These are phyloP conservation scores for Silene uniflora DNA, from an alignment of 148 eudicot species.

Conservation along the genomic window DNA sequence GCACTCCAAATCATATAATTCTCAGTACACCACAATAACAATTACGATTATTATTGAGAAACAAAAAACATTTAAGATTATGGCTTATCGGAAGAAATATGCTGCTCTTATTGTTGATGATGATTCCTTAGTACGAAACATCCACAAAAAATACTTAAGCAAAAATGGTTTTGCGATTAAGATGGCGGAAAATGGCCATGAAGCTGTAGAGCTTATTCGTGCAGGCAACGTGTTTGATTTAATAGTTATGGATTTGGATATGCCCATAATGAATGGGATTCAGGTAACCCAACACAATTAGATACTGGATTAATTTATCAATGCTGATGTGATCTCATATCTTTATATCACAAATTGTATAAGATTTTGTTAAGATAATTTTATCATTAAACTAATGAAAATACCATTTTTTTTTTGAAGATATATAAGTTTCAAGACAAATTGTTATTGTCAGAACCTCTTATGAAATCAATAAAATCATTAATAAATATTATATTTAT, in stretches of 20 bases:
- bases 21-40: background rate
- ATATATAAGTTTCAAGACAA: no score
- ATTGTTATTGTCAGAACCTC: no score
- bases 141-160: background rate
- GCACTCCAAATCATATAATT: background rate
- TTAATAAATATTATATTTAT: no score
- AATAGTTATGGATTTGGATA: slow-evolving; percentile 20
- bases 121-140: slow-evolving; percentile 4
- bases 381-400: background rate
- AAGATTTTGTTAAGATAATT: background rate
- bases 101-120: slow-evolving; percentile 23
- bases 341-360: background rate
- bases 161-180: slow-evolving; percentile 15
- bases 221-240: slow-evolving; percentile 15
- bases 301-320: no score
- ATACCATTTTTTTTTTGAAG: no score
- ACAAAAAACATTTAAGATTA: background rate
- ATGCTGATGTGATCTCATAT: no score
- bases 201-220: slow-evolving; percentile 15
- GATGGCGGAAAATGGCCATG: slow-evolving; percentile 16
- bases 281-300: slow-evolving; percentile 2
- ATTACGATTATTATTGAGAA: background rate
- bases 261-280: slow-evolving; percentile 30
- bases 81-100: slow-evolving; percentile 9
- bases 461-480: background rate